Conservation (phyloP, 106 monocot genomes). For the Dendrobium catenatum region DNA sequence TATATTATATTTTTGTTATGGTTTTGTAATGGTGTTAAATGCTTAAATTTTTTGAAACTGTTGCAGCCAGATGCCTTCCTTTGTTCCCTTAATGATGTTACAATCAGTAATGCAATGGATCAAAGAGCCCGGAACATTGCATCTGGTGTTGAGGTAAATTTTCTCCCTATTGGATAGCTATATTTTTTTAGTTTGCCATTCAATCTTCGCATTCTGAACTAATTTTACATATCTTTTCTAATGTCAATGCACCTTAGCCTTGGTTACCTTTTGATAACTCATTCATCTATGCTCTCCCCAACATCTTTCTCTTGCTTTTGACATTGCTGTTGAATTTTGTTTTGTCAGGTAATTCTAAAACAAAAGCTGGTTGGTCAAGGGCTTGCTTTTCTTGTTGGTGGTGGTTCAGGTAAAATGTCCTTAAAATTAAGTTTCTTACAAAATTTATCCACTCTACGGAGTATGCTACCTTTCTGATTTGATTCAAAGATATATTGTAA, state of each 20-base stretch:
- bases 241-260: neutral
- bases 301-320: neutral
- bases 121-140: constrained; percentile 64
- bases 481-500: neutral
- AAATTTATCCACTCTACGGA: neutral
- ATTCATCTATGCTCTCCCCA: neutral
- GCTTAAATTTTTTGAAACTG: constrained; percentile 7
- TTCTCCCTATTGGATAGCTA: neutral
- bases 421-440: neutral
- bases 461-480: neutral
- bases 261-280: neutral
- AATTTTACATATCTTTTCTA: neutral
- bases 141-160: constrained; percentile 69
- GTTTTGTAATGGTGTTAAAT: neutral
- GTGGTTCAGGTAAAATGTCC: constrained; percentile 63
- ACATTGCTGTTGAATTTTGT: neutral
- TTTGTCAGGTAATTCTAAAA: constrained; percentile 60
- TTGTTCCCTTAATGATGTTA: constrained; percentile 91
- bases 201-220: neutral
- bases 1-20: neutral
- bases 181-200: neutral
- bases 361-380: constrained; percentile 91
- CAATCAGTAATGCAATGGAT: constrained; percentile 45
- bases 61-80: constrained; percentile 97
- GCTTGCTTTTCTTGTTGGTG: constrained; percentile 82